Percentiles rank a stretch among this genome's conserved stretches.
phyloP scores from a whole-genome alignment of 768 basidiomycete species.

The Hygrophoropsis aurantiaca region DNA sequence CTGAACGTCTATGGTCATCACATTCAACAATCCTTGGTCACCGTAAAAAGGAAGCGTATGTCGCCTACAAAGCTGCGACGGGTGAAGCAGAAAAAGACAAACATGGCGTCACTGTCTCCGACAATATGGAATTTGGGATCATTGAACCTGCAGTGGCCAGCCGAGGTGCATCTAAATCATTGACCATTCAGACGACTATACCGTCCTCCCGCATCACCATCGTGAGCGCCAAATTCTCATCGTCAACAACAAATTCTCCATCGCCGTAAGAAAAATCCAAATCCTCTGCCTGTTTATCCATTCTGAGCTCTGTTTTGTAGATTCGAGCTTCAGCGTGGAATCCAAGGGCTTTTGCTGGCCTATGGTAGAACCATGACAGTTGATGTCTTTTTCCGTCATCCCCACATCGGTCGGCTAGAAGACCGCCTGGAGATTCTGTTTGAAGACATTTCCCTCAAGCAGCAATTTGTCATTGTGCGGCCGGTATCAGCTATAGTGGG shows the following conservation, averaged over 20 bases:
- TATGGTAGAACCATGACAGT: constrained; percentile 9
- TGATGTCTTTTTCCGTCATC: constrained; percentile 4
- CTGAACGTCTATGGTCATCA: constrained; percentile 26
- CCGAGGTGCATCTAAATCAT: constrained; percentile 6
- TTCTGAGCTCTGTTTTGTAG: neutral
- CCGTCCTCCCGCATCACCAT: constrained; percentile 10
- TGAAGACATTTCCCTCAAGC: constrained; percentile 27
- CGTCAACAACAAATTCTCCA: neutral
- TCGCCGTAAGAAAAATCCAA: constrained; percentile 6
- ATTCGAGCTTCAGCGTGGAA: neutral
- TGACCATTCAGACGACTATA: constrained; percentile 12
- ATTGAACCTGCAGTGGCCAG: constrained; percentile 38
- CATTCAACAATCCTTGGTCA: constrained; percentile 36
- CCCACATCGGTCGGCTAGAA: constrained; percentile 43
- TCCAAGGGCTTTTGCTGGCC: neutral
- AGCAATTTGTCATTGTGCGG: constrained; percentile 49
- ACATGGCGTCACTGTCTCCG: constrained; percentile 45
- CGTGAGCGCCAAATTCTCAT: constrained; percentile 8
- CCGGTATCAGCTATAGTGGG: constrained; percentile 48
- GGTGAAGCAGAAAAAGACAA: constrained; percentile 58
- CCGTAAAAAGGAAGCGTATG: constrained; percentile 35
- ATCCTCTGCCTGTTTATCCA: too few relatives aligned
- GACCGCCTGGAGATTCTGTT: constrained; percentile 52
- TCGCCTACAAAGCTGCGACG: constrained; percentile 40
- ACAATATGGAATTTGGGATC: constrained; percentile 50